These are phyloP conservation scores for Epichloe sp. DNA, from an alignment of 2,329 filamentous ascomycete genomes.

Conservation along the genomic window DNA sequence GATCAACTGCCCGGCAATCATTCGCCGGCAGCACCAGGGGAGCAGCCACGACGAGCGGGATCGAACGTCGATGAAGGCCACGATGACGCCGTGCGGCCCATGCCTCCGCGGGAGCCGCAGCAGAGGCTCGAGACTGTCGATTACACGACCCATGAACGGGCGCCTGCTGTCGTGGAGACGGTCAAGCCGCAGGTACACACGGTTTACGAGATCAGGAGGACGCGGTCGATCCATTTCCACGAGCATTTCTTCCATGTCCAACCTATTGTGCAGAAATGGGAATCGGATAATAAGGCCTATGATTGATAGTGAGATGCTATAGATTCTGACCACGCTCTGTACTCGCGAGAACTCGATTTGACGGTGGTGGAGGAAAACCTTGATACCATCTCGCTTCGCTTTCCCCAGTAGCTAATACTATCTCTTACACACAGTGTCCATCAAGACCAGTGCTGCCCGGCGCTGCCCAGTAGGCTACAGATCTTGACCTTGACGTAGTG, in stretches of 20 bases:
- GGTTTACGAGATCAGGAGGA: neutral
- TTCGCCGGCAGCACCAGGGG: neutral
- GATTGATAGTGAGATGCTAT: too few relatives aligned
- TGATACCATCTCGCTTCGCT: too few relatives aligned
- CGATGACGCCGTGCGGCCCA: too few relatives aligned
- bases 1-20: neutral
- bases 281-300: neutral
- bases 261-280: neutral
- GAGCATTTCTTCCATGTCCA: conserved; percentile 2
- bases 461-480: too few relatives aligned
- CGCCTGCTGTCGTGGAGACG: conserved; percentile 2
- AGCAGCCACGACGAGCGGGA: neutral
- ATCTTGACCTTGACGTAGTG: too few relatives aligned
- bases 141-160: neutral
- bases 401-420: too few relatives aligned
- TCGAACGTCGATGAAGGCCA: neutral
- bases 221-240: conserved; percentile 3
- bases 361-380: neutral
- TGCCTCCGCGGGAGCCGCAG: neutral
- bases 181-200: conserved; percentile 1
- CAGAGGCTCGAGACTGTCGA: neutral
- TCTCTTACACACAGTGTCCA: too few relatives aligned
- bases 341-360: neutral
- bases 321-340: neutral
- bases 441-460: too few relatives aligned